Evolutionary conservation across 768 basidiomycete species (phyloP), one percentile per base, ranked within the genome.

Genomic region (Termitomyces sp.): DNA sequence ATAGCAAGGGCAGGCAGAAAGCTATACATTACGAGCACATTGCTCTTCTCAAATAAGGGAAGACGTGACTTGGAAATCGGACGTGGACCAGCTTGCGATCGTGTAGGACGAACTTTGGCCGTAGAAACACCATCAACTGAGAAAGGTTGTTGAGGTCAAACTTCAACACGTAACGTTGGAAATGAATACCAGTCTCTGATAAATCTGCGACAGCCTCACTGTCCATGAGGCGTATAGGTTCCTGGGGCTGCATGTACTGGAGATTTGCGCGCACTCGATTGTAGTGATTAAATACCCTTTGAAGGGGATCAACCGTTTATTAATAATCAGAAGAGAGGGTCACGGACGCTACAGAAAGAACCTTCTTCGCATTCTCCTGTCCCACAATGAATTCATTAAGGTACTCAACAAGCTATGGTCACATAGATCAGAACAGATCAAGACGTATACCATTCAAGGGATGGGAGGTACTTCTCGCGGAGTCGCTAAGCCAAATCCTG

Each of bases 261-360:
- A 87, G 66, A 65, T 93, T 91, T 57, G 88, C 86, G 27, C 84
- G 82, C 6, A 93, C 87, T 45, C 95, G 90, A 67, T 90, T 94
- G 70, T 95, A 97, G 72, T 97, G 95, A 65, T 97, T 96, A 80
- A 88, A 97, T 2, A 96, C 93, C 34, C 94, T 96, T 52, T 42
- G 59, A 37, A 59, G 51, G 53, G 16, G 42, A 33, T 62, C 31
- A 48, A n/a, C 52, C 3, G n/a, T 16, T 58, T 22, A 52, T 30
- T 3, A n/a, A 54, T 27, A 24, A 51, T 53, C 59, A 50, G 48
- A 42, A 3, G n/a, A 18, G 33, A 49, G 36, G 37, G 30, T 50
- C 46, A 84, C 93, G 70, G 73, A 94, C 93, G 95, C 95, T 49
- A 98, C 95, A 39, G 93, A 91, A 34, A 98, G 81, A 24, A 91